These are phyloP conservation scores for Suillus spraguei DNA, from an alignment of 768 basidiomycete genomes.

Conservation along the genomic window DNA sequence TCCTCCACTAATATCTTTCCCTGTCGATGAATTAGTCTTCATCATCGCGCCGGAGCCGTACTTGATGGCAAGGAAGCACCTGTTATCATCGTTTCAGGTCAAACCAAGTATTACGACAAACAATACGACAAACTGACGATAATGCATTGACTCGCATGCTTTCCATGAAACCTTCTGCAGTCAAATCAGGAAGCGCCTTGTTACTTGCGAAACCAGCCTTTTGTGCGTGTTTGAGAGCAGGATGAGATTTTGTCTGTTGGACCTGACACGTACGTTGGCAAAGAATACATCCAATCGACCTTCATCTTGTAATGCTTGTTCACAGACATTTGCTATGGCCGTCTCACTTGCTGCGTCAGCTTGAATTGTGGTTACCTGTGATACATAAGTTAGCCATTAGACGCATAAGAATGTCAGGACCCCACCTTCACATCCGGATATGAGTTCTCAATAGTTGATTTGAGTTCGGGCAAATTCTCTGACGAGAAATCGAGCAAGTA, in stretches of 20 bases:
- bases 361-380: slow-evolving; percentile 72
- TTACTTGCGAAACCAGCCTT: slow-evolving; percentile 69
- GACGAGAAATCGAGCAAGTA: slow-evolving; percentile 76
- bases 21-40: slow-evolving; percentile 60
- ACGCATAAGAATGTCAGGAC: not conserved
- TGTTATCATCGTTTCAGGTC: slow-evolving; percentile 30
- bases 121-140: slow-evolving; percentile 42
- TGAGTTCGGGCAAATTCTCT: slow-evolving; percentile 70
- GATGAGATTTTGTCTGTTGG: not conserved
- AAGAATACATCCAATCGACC: slow-evolving; percentile 93
- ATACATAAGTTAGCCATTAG: not conserved
- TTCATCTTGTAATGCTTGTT: slow-evolving; percentile 75
- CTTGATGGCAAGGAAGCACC: slow-evolving; percentile 90
- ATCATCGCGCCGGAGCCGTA: slow-evolving; percentile 84
- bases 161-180: slow-evolving; percentile 70
- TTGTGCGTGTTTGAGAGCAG: not conserved
- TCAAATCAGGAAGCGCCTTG: slow-evolving; percentile 50
- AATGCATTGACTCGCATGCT: slow-evolving; percentile 75
- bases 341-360: slow-evolving; percentile 85
- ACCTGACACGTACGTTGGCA: slow-evolving; percentile 69
- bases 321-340: slow-evolving; percentile 68
- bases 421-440: slow-evolving; percentile 82
- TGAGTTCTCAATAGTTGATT: slow-evolving; percentile 60
- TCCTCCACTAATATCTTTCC: slow-evolving; percentile 71
- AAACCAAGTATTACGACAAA: slow-evolving; percentile 6